Conservation (phyloP, 2,329 filamentous ascomycete genomes). For the Pseudofabraea citricarpa region DNA sequence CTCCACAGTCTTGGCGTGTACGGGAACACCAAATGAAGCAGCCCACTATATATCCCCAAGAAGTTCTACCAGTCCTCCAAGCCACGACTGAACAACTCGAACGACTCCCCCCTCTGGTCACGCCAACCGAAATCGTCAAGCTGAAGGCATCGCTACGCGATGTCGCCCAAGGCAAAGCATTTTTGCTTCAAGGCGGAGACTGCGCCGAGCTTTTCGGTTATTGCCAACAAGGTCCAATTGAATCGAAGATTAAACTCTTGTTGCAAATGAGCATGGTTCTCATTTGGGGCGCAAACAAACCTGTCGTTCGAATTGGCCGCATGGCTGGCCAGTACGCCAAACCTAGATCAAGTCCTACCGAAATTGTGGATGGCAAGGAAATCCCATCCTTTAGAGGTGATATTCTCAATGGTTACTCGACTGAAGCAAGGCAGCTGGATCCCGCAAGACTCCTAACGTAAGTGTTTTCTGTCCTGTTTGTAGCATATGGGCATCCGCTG, state of each 20-base stretch:
- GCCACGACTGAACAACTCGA: conserved; percentile 38
- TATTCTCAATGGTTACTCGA: conserved; percentile 84
- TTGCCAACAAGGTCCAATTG: conserved; percentile 82
- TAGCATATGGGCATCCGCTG: background rate
- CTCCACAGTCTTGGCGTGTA: background rate
- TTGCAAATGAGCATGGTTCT: conserved; percentile 96
- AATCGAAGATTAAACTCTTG: conserved; percentile 93
- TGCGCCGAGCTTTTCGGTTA: conserved; percentile 98
- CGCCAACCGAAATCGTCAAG: conserved; percentile 72
- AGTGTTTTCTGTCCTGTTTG: conserved; percentile 15
- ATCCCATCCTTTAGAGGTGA: conserved; percentile 92
- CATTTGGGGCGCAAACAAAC: conserved; percentile 78
- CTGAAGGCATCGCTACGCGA: conserved; percentile 76
- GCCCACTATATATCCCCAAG: background rate
- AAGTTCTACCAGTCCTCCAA: background rate
- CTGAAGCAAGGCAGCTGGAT: conserved; percentile 73
- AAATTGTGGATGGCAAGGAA: conserved; percentile 72
- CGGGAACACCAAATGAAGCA: background rate
- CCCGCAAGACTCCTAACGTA: conserved; percentile 74
- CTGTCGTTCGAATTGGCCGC: conserved; percentile 87
- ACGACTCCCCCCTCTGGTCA: conserved; percentile 71
- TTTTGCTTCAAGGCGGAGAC: conserved; percentile 92
- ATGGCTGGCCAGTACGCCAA: conserved; percentile 99
- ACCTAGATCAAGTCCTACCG: conserved; percentile 82
- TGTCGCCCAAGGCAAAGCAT: conserved; percentile 85